These are phyloP conservation scores for Gentiana dahurica DNA, from an alignment of 257 asterid genomes.

Conservation along the genomic window DNA sequence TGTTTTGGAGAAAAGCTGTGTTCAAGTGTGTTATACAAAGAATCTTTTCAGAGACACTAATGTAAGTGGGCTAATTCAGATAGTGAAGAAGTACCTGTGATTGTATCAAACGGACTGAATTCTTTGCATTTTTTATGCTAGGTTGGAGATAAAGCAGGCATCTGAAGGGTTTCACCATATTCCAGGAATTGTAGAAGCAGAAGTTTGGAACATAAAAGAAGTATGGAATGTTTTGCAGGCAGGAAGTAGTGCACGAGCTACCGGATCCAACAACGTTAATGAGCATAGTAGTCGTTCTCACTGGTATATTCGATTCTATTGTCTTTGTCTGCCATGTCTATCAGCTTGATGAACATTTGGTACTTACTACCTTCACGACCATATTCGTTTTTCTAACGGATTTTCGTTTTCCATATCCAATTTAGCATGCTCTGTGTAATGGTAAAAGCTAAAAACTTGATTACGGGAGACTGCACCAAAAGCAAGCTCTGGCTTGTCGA, in stretches of 20 bases:
- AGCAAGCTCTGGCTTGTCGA: slow-evolving; percentile 99
- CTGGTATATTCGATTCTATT: slow-evolving; percentile 38
- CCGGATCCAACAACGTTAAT: slow-evolving; percentile 90
- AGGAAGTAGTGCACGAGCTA: slow-evolving; percentile 90
- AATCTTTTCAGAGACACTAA: too few relatives aligned
- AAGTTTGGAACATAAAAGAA: slow-evolving; percentile 58
- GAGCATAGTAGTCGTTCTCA: slow-evolving; percentile 99
- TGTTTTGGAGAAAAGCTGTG: neutral
- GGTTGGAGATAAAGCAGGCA: slow-evolving; percentile 95
- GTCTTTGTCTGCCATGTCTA: neutral
- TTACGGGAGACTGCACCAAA: slow-evolving; percentile 70
- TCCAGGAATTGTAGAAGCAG: slow-evolving; percentile 90
- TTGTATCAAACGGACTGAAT: neutral
- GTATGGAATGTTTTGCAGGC: slow-evolving; percentile 93
- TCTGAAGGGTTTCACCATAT: slow-evolving; percentile 85
- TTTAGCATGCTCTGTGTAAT: slow-evolving; percentile 82
- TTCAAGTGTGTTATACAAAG: neutral
- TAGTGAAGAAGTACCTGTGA: too few relatives aligned
- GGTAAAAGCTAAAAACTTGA: slow-evolving; percentile 71
- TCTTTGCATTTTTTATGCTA: slow-evolving; percentile 13
- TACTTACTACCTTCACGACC: neutral
- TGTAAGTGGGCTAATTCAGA: too few relatives aligned
- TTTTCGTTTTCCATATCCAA: neutral
- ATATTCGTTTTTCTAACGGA: neutral
- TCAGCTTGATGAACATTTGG: neutral